Evolutionary conservation across 768 basidiomycete genomes (phyloP), one percentile per base, ranked within the genome.

Genomic region (Lactarius deliciosus): DNA sequence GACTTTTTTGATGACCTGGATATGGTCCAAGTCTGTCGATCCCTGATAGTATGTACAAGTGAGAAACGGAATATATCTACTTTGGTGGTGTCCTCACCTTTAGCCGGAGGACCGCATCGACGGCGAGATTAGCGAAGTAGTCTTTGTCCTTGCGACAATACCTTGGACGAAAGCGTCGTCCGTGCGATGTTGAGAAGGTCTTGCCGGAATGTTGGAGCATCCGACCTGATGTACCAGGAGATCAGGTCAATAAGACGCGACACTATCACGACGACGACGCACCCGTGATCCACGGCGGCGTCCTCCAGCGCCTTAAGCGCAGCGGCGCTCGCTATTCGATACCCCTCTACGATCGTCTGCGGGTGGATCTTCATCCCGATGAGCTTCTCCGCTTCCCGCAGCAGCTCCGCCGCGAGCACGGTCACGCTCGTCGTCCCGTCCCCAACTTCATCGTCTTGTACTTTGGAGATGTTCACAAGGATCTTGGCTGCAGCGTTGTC

Each of bases 401-500:
- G 75, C 69, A 98, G 78, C 74, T 99, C 97, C 11, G 92, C 86
- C 2, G 96, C 92, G 20, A 99, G 78, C 16, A 99, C 96, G 60
- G 92, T 94, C 32, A 98, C 94, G 60, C 83, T 86, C 28, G 93
- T 96, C 41, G 93, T 96, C 50, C 93, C 97, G 78, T 98, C 97
- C 22, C 97, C 97, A 57, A 99, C 89, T 77, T 99, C 97, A 75
- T 99, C 97, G 75, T 99, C 97, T 79, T 98, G 97, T n/a, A 98
- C 96, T 76, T 99, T 99, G 1, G 95, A 96, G 77, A 99, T 98
- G 78, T 99, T 98, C 73, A 99, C 97, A 63, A 99, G 85, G 76
- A 99, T 98, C 82, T 99, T 99, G 47, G 97, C 97, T 2, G 96
- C 96, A 5, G 97, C 93, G 76, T 99, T 98, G 79, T 99, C 97